These are phyloP conservation scores for Huiozyma naganishii DNA, from an alignment of 805 yeast genomes.

Conservation along the genomic window DNA sequence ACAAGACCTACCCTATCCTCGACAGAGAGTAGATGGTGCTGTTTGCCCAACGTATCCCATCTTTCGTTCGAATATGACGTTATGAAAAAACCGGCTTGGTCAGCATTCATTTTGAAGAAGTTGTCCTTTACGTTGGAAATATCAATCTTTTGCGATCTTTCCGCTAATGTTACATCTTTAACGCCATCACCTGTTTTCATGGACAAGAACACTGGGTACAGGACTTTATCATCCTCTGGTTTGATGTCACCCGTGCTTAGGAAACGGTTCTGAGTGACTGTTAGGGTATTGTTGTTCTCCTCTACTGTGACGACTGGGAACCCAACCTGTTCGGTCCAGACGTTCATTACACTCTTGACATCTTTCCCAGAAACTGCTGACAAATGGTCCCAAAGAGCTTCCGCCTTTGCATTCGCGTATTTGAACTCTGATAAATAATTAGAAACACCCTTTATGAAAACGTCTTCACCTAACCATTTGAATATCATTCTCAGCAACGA, in stretches of 20 bases:
- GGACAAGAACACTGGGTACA: conserved; percentile 65
- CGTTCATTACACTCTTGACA: conserved; percentile 61
- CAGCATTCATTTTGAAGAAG: conserved; percentile 62
- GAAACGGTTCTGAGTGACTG: conserved; percentile 61
- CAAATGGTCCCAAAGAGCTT: conserved; percentile 68
- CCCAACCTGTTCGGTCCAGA: conserved; percentile 74
- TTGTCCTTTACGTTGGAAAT: conserved; percentile 30
- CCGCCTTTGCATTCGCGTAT: conserved; percentile 68
- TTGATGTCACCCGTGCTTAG: conserved; percentile 68
- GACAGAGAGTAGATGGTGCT: conserved; percentile 48
- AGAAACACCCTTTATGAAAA: conserved; percentile 69
- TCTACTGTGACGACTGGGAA: conserved; percentile 62
- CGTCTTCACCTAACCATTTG: conserved; percentile 68
- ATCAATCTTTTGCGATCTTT: conserved; percentile 37
- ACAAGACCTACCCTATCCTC: conserved; percentile 73
- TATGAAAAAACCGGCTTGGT: conserved; percentile 66
- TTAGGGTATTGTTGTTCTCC: conserved; percentile 42
- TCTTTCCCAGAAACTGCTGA: conserved; percentile 62
- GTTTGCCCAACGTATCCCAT: conserved; percentile 55
- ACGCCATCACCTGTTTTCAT: conserved; percentile 47
- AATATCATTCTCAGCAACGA: conserved; percentile 71
- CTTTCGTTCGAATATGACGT: conserved; percentile 61
- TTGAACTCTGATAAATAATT: conserved; percentile 63
- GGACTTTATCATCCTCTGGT: conserved; percentile 57
- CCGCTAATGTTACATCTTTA: conserved; percentile 42